These are phyloP conservation scores for Dothidotthia symphoricarpi DNA, from an alignment of 2,329 filamentous ascomycete species.

Conservation along the genomic window DNA sequence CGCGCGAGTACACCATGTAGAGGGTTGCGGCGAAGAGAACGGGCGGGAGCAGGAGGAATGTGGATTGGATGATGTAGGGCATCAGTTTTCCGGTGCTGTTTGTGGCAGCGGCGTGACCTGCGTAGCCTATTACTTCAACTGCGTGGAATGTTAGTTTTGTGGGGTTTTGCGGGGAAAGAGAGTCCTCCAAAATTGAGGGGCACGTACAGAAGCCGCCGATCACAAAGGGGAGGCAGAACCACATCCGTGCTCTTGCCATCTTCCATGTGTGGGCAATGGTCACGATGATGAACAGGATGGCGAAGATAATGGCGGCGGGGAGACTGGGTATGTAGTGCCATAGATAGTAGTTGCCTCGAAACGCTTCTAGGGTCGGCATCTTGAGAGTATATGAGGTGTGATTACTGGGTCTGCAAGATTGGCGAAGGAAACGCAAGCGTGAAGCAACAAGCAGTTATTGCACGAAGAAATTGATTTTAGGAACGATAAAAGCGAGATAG, in stretches of 20 bases:
- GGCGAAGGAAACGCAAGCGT: too few species aligned
- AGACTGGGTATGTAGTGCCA: constrained; percentile 46
- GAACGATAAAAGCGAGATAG: too few species aligned
- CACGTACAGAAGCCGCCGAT: constrained; percentile 51
- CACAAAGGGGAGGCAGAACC: constrained; percentile 52
- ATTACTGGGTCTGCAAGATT: too few species aligned
- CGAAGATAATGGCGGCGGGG: constrained; percentile 48
- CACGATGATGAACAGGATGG: constrained; percentile 45
- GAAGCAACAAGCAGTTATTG: too few species aligned
- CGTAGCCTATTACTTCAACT: constrained; percentile 55
- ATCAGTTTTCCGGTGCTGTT: constrained; percentile 25
- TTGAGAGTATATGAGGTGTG: neutral
- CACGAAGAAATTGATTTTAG: too few species aligned
- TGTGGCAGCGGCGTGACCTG: constrained; percentile 45
- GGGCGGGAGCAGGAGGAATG: constrained; percentile 44
- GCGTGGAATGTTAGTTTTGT: neutral
- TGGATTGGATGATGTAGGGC: constrained; percentile 42
- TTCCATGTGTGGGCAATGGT: constrained; percentile 45
- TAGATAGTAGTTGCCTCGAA: constrained; percentile 9
- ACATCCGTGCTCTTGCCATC: constrained; percentile 39
- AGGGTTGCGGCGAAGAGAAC: constrained; percentile 46
- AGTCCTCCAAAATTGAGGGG: constrained; percentile 1
- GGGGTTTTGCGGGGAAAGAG: neutral
- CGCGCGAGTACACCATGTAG: constrained; percentile 45
- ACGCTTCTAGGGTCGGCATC: constrained; percentile 12